Conservation (phyloP, 768 basidiomycete species). For the Amanita inopinata region DNA sequence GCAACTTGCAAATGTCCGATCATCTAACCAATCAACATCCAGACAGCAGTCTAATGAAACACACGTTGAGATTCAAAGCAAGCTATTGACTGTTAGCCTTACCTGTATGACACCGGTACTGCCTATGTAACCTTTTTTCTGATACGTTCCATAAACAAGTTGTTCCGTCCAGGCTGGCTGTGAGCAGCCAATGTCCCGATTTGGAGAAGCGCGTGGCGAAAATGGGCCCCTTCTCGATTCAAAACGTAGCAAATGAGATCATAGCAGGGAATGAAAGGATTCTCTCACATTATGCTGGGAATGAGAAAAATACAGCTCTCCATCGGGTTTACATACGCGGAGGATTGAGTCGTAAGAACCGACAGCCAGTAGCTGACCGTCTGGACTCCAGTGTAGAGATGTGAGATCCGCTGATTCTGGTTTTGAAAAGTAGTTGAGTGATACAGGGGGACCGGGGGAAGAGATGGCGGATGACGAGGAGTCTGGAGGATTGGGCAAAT, state of each 20-base stretch:
- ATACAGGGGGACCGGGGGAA: slow-evolving; percentile 26
- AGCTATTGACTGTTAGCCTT: slow-evolving; percentile 11
- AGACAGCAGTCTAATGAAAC: slow-evolving; percentile 50
- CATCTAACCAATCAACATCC: slow-evolving; percentile 73
- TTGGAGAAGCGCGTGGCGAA: slow-evolving; percentile 73
- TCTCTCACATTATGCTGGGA: slow-evolving; percentile 54
- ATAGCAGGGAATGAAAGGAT: slow-evolving; percentile 1
- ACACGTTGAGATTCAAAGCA: slow-evolving; percentile 1
- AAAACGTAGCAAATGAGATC: slow-evolving; percentile 18
- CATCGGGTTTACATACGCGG: slow-evolving; percentile 53
- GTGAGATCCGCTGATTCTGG: slow-evolving; percentile 55
- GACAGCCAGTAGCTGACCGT: slow-evolving; percentile 65
- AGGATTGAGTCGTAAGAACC: slow-evolving; percentile 71
- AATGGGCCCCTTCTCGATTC: slow-evolving; percentile 60
- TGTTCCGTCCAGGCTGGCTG: slow-evolving; percentile 71
- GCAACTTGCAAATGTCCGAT: slow-evolving; percentile 61
- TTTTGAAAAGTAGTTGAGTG: slow-evolving; percentile 40
- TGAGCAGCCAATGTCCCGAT: slow-evolving; percentile 61
- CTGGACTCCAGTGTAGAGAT: slow-evolving; percentile 66
- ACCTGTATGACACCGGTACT: slow-evolving; percentile 64
- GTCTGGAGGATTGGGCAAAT: slow-evolving; percentile 37
- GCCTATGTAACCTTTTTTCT: slow-evolving; percentile 47
- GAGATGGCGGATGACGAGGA: slow-evolving; percentile 21
- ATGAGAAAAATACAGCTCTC: slow-evolving; percentile 54
- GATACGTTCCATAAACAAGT: slow-evolving; percentile 72